Evolutionary conservation across 2,329 filamentous ascomycete genomes (phyloP).

Genomic region (Sclerotinia trifoliorum): DNA sequence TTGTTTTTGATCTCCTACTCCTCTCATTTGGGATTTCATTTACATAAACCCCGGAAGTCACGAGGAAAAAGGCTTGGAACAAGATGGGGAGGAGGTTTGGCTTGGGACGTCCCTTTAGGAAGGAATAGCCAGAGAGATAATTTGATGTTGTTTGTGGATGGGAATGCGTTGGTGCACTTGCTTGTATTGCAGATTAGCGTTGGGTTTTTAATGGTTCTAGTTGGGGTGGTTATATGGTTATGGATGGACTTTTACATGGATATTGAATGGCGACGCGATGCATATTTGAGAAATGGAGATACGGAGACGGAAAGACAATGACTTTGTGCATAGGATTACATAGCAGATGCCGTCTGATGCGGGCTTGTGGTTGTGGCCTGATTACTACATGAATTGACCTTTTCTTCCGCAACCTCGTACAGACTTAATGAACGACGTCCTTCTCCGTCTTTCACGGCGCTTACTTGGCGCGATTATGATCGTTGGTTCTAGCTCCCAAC

Average conservation of each 20-base stretch:
- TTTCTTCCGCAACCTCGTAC: conserved; percentile 10
- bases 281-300: conserved; percentile 15
- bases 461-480: background rate
- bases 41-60: conserved; percentile 1
- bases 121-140: conserved; percentile 6
- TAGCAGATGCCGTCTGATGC: conserved; percentile 4
- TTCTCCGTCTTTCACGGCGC: background rate
- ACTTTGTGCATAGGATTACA: conserved; percentile 20
- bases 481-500: background rate
- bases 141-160: background rate
- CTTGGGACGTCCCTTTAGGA: background rate
- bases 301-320: conserved; percentile 11
- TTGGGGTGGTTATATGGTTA: conserved; percentile 5
- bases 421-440: background rate
- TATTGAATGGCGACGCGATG: conserved; percentile 11
- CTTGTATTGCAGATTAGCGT: conserved; percentile 19
- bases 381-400: conserved; percentile 16
- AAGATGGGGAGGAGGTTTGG: background rate
- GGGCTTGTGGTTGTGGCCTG: background rate
- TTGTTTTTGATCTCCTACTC: conserved; percentile 7
- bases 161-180: conserved; percentile 11
- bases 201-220: conserved; percentile 13
- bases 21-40: background rate
- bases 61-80: background rate
- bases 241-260: conserved; percentile 14